Evolutionary conservation across 352 stramenopile species (phyloP).

Genomic region (Phytophthora brassicae): DNA sequence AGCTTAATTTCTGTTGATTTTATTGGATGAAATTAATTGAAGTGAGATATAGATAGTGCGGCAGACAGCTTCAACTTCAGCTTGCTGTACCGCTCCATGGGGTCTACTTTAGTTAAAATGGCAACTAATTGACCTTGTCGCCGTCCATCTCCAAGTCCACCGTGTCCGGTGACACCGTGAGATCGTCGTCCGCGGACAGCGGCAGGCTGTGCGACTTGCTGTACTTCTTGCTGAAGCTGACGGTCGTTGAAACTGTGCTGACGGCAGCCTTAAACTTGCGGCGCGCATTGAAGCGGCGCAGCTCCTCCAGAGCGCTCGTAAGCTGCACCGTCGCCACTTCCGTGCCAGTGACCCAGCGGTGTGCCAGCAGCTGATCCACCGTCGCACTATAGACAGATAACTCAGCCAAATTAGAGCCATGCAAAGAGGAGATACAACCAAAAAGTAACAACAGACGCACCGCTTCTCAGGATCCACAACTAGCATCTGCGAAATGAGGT

Average conservation of each 20-base stretch:
- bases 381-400: conserved; percentile 49
- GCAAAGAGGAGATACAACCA: not conserved
- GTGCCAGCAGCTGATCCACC: conserved; percentile 82
- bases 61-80: conserved; percentile 23
- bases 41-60: conserved; percentile 22
- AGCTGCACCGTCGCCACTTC: conserved; percentile 88
- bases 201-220: conserved; percentile 57
- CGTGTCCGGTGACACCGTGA: conserved; percentile 26
- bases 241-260: conserved; percentile 79
- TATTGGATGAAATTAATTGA: conserved; percentile 31
- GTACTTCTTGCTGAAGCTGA: conserved; percentile 75
- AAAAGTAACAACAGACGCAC: conserved; percentile 26
- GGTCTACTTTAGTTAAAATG: conserved; percentile 6
- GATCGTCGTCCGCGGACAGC: conserved; percentile 23
- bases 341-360: conserved; percentile 90
- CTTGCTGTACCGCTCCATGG: not conserved
- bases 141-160: conserved; percentile 31
- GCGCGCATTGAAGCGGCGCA: conserved; percentile 94
- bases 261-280: conserved; percentile 95
- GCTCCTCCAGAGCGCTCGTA: conserved; percentile 90
- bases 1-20: conserved; percentile 5
- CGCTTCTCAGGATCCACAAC: conserved; percentile 89
- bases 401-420: not conserved
- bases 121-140: conserved; percentile 23
- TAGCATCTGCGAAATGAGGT: conserved; percentile 93